Base-by-base conservation (phyloP, 306 rosid species). In the Elaeagnus macrophylla region DNA sequence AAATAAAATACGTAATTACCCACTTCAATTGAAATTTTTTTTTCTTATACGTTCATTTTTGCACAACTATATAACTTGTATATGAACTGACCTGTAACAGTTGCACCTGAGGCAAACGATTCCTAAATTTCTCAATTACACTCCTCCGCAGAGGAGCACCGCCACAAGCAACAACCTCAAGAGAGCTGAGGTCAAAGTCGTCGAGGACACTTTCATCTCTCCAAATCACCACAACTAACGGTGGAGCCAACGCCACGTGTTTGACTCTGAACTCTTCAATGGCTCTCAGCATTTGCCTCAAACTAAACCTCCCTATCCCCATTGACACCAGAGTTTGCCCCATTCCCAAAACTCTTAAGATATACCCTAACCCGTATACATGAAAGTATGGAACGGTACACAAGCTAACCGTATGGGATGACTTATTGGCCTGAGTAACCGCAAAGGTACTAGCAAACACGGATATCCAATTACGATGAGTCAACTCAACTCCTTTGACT, bases 381-480 rank as follows among this genome's bases (percentile, higher is more conserved):
- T 73, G 78, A 40, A 73, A 73, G 37, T 48, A 44, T 17, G 78
- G 78, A 54, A 60, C 76, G 14, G 67, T 39, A 61, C 63, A 71
- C 38, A 71, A 40, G 36, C 5, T 8, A 13, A 59, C 62, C 12
- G 50, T 17, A 11, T 39, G 57, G 7, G 71, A 3, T 0, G 41
- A 7, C 0, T 39, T 16, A 39, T 5, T 38, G 10, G 18, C 35
- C 8, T 44, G 39, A 5, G 25, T 49, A 42, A 8, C 39, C 11
- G 66, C 42, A 41, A 0, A 9, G 12, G 13, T 25, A 1, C 61
- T 15, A 9, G 58, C 64, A 10, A 67, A 0, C 0, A 45, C 50
- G 1, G 73, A 38, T 5, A 67, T 67, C 69, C 69, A 61, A 7
- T 67, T 73, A 11, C 62, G 48, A 48, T 73, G 73, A n/a, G 57